Conservation (phyloP, 2,329 filamentous ascomycete genomes). For the Dryadomyces quercivorus region DNA sequence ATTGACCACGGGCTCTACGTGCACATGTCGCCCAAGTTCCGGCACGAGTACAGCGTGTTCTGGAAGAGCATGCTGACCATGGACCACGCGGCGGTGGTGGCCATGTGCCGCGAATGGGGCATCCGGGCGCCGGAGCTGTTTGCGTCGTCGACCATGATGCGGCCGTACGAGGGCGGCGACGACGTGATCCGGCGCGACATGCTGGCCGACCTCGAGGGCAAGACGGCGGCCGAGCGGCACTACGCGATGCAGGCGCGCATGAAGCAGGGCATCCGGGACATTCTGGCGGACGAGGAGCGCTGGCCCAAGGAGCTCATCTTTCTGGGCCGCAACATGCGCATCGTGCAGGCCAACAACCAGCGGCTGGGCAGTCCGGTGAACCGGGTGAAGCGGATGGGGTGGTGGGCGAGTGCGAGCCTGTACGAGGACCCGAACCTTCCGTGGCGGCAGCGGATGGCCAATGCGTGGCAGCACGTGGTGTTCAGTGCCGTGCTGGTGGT, state of each 20-base stretch:
- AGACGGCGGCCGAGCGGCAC: slow-evolving; percentile 56
- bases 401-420: slow-evolving; percentile 79
- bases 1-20: slow-evolving; percentile 98
- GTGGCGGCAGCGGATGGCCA: slow-evolving; percentile 47
- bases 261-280: slow-evolving; percentile 53
- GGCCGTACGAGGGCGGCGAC: slow-evolving; percentile 81
- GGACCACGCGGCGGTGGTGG: slow-evolving; percentile 67
- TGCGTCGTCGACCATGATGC: slow-evolving; percentile 77
- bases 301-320: slow-evolving; percentile 88
- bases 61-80: slow-evolving; percentile 94
- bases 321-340: slow-evolving; percentile 81
- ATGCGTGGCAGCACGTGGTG: slow-evolving; percentile 66
- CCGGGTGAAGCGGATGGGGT: slow-evolving; percentile 83
- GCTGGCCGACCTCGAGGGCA: slow-evolving; percentile 50
- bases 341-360: slow-evolving; percentile 89
- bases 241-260: slow-evolving; percentile 84
- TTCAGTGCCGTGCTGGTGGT: slow-evolving; percentile 67
- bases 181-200: slow-evolving; percentile 50
- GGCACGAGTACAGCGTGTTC: slow-evolving; percentile 75
- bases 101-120: slow-evolving; percentile 71
- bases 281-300: slow-evolving; percentile 74
- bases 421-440: slow-evolving; percentile 59
- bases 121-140: slow-evolving; percentile 84
- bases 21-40: slow-evolving; percentile 72
- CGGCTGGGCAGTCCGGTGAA: slow-evolving; percentile 84